phyloP scores from a whole-genome alignment of 108 stramenopile species.

The Pseudonitzschia pungens region DNA sequence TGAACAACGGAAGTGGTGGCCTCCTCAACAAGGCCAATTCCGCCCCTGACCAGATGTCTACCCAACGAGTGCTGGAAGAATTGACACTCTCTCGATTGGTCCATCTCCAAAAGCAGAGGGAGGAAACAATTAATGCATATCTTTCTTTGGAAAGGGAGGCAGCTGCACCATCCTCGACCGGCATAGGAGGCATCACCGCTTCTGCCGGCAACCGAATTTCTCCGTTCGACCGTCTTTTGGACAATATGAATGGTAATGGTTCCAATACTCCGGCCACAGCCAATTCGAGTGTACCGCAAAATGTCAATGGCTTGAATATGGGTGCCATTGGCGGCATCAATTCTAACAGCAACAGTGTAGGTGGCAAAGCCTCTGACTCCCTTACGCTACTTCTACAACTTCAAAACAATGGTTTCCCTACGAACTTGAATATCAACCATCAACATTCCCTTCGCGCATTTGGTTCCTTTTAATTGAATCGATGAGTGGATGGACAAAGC shows the following conservation, averaged over 20 bases:
- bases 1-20: not conserved
- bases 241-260: not conserved
- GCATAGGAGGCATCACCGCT: not conserved
- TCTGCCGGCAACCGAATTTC: not conserved
- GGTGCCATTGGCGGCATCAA: not conserved
- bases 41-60: not conserved
- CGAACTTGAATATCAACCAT: not conserved
- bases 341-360: not conserved
- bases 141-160: not conserved
- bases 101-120: slow-evolving; percentile 6
- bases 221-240: not conserved
- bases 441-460: not conserved
- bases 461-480: not conserved
- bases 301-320: not conserved
- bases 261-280: not conserved
- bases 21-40: not conserved
- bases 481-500: too few species aligned
- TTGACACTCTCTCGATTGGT: slow-evolving; percentile 1
- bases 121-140: slow-evolving; percentile 8
- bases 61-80: slow-evolving; percentile 13
- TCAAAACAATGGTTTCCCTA: not conserved
- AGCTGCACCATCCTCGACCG: not conserved
- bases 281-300: not conserved
- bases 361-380: not conserved
- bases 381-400: not conserved